Evolutionary conservation across 208 protist species (phyloP).

Genomic region (Acanthamoeba sp.): DNA sequence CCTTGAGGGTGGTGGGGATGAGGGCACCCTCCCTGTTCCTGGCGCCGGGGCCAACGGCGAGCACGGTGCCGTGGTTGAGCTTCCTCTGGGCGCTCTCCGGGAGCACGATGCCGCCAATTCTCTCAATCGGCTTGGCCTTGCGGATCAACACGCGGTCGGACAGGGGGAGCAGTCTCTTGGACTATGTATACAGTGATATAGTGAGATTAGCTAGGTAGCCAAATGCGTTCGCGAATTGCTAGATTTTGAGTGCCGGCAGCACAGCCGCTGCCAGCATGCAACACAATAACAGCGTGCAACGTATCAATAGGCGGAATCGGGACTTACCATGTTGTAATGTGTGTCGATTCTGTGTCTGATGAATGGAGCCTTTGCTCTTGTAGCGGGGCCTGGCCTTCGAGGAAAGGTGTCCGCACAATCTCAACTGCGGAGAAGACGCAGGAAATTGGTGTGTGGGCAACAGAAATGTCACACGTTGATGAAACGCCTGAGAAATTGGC

Average conservation of each 20-base stretch:
- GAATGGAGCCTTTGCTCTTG: neutral
- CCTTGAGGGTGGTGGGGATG: conserved; percentile 72
- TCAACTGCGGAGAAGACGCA: too few species aligned
- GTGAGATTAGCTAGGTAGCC: neutral
- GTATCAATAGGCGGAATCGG: too few species aligned
- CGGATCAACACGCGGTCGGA: conserved; percentile 66
- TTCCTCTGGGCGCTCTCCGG: conserved; percentile 76
- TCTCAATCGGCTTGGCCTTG: conserved; percentile 54
- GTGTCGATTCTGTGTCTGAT: neutral
- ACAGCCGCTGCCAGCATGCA: neutral
- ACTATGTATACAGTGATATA: neutral
- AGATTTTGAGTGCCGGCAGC: neutral
- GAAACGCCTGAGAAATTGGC: too few species aligned
- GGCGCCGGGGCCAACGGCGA: conserved; percentile 77
- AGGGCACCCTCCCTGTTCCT: conserved; percentile 64
- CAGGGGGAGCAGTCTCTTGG: conserved; percentile 47
- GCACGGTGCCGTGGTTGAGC: conserved; percentile 76
- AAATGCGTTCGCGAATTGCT: too few species aligned
- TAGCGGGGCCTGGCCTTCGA: neutral
- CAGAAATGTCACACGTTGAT: too few species aligned
- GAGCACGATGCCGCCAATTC: conserved; percentile 78
- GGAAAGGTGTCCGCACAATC: neutral
- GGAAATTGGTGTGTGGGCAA: too few species aligned
- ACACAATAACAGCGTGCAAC: neutral
- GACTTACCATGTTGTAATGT: neutral